Evolutionary conservation across 2,329 filamentous ascomycete genomes (phyloP), one percentile per base, ranked within the genome.

Genomic region (Eurotiales sp.): DNA sequence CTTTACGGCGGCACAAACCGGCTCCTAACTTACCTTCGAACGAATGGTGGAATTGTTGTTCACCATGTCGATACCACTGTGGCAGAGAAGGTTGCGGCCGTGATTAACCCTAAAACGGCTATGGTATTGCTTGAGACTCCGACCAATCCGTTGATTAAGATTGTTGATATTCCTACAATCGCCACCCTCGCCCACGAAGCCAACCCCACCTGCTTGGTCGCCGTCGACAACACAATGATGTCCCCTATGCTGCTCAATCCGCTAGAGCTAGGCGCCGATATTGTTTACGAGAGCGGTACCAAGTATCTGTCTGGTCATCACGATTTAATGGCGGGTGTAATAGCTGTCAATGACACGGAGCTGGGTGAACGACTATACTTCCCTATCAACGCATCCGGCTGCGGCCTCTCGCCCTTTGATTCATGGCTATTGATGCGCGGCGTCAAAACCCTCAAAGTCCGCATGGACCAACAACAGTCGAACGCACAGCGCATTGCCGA

Each of bases 191-290:
- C 87, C 0, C 93, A 97, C 69, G 83, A 85, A 32, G 82, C 81
- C 45, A 96, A 93, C 69, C 77, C 86, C 7, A 82, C 82, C 56
- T 87, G 89, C 22, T 76, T 97, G 36, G 90, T 99, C 14, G 84
- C 91, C 2, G 93, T 97, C 22, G 93, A 99, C 73, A 99, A 99
- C 76, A 99, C 93, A 52, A 99, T 99, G 93, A 85, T 99, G 59
- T 96, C 91, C 2, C 93, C 93, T 10, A 86, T 96, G 77, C 84
- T 99, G 7, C 86, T 86, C 64, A 97, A 96, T 73, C 93, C 93
- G 5, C 82, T 99, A 15, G 92, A 97, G 55, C 80, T 97, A 23
- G 93, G 95, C 52, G 91, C 92, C 14, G 93, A 99, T 64, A 87
- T 99, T 59, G 90, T 95, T 51, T 99, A 99, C 72, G 93, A 99